Conservation (phyloP, 352 stramenopile species). For the Globisporangium echinulatum region DNA sequence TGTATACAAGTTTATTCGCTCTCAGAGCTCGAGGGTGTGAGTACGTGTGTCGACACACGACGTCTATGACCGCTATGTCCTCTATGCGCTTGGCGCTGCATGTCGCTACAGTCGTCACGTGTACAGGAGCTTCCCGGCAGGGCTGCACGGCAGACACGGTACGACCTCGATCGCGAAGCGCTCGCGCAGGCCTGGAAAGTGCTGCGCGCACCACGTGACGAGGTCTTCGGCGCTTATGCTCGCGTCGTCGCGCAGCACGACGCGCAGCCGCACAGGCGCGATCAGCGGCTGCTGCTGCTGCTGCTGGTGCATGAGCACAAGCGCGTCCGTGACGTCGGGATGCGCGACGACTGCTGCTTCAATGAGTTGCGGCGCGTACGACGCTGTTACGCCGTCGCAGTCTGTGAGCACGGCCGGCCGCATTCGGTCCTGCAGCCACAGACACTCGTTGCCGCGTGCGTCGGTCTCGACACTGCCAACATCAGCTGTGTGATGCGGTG, state of each 20-base stretch:
- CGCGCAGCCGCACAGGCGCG: slow-evolving; percentile 20
- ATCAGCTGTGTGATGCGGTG: slow-evolving; percentile 53
- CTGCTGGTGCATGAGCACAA: slow-evolving; percentile 47
- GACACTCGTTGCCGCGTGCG: slow-evolving; percentile 19
- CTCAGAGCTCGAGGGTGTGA: too few species aligned
- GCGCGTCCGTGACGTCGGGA: slow-evolving; percentile 40
- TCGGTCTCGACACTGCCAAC: slow-evolving; percentile 23
- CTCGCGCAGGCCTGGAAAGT: slow-evolving; percentile 30
- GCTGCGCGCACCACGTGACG: slow-evolving; percentile 23
- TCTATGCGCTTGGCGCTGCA: neutral
- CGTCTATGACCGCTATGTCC: neutral
- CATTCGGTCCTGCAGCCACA: slow-evolving; percentile 70
- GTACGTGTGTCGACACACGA: neutral
- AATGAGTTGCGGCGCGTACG: slow-evolving; percentile 29
- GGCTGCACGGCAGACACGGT: slow-evolving; percentile 67
- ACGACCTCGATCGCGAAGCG: slow-evolving; percentile 47
- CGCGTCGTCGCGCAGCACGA: slow-evolving; percentile 23
- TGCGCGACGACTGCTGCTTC: slow-evolving; percentile 32
- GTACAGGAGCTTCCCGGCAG: slow-evolving; percentile 84
- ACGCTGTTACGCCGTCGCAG: slow-evolving; percentile 20
- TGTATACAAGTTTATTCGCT: neutral
- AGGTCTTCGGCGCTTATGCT: slow-evolving; percentile 25
- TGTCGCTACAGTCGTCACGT: slow-evolving; percentile 18
- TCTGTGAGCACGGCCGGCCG: slow-evolving; percentile 31
- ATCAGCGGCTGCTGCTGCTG: slow-evolving; percentile 1